Percentiles rank a stretch among this genome's conserved stretches.
These are phyloP conservation scores for Suillus lakei DNA, from an alignment of 768 basidiomycete genomes.

Conservation along the genomic window DNA sequence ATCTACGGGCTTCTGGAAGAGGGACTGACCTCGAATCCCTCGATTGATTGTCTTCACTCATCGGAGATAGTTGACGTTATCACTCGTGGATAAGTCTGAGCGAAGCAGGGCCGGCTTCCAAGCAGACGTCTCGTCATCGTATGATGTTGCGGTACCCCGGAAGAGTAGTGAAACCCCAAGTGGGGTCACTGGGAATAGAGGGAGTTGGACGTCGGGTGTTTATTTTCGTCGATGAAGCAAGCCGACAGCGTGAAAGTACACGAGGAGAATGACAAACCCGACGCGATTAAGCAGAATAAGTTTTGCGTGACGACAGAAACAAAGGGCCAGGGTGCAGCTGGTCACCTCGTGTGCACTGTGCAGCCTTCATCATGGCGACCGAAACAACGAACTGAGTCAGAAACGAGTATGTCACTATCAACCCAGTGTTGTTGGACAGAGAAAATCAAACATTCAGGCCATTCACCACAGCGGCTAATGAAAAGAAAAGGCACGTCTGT, in stretches of 20 bases:
- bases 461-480: no score
- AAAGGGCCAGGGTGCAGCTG: not conserved
- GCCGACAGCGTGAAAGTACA: not conserved
- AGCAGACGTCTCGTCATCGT: not conserved
- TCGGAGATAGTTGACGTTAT: not conserved
- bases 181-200: not conserved
- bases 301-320: not conserved
- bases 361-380: not conserved
- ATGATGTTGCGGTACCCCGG: not conserved
- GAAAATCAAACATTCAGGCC: no score
- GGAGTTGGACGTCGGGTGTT: no score
- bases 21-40: not conserved
- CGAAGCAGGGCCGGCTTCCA: not conserved
- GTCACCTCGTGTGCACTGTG: no score
- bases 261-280: not conserved
- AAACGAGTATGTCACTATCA: no score
- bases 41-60: not conserved
- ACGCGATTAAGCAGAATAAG: not conserved
- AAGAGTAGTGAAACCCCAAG: not conserved
- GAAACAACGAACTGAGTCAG: not conserved
- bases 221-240: no score
- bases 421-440: no score
- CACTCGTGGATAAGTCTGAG: not conserved
- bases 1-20: not conserved
- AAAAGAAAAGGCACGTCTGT: conserved; percentile 62